A percentile compares a stretch with the other conserved stretches of the same genome.
These are phyloP conservation scores for Pneumocystis murina DNA, from an alignment of 1,139 yeast species.

Conservation along the genomic window DNA sequence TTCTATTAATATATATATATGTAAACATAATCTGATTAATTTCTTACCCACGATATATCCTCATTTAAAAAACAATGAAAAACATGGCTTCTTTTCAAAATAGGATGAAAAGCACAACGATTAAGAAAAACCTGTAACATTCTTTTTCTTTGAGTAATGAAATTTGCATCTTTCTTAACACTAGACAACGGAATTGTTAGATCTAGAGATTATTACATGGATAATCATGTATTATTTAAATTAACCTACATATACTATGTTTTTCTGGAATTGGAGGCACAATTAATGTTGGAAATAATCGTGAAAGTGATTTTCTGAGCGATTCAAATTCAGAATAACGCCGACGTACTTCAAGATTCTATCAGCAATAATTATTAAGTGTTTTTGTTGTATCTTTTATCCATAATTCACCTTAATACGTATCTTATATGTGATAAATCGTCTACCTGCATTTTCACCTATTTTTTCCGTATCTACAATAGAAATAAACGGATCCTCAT, in stretches of 20 bases:
- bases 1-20: background rate
- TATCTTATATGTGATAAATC: slow-evolving; percentile 70
- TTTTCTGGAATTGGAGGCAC: slow-evolving; percentile 95
- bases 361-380: background rate
- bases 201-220: slow-evolving; percentile 19
- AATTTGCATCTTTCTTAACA: slow-evolving; percentile 38
- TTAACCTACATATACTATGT: slow-evolving; percentile 36
- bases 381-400: background rate
- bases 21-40: background rate
- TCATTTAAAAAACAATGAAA: slow-evolving; percentile 74
- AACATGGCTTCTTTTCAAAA: slow-evolving; percentile 44
- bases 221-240: background rate
- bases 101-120: slow-evolving; percentile 48
- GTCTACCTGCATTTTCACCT: slow-evolving; percentile 57
- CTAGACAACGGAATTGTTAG: slow-evolving; percentile 41
- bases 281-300: slow-evolving; percentile 64
- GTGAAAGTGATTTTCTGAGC: slow-evolving; percentile 50
- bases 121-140: slow-evolving; percentile 64
- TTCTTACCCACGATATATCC: slow-evolving; percentile 50
- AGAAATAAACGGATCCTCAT: slow-evolving; percentile 26
- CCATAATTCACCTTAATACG: slow-evolving; percentile 30
- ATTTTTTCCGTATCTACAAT: slow-evolving; percentile 69
- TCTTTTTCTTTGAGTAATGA: slow-evolving; percentile 55
- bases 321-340: slow-evolving; percentile 88
- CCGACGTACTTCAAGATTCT: slow-evolving; percentile 49